Percentiles rank a stretch among this genome's conserved stretches.
phyloP scores from a whole-genome alignment of 2,329 filamentous ascomycete species.

The Sphaerulina vaccinii region DNA sequence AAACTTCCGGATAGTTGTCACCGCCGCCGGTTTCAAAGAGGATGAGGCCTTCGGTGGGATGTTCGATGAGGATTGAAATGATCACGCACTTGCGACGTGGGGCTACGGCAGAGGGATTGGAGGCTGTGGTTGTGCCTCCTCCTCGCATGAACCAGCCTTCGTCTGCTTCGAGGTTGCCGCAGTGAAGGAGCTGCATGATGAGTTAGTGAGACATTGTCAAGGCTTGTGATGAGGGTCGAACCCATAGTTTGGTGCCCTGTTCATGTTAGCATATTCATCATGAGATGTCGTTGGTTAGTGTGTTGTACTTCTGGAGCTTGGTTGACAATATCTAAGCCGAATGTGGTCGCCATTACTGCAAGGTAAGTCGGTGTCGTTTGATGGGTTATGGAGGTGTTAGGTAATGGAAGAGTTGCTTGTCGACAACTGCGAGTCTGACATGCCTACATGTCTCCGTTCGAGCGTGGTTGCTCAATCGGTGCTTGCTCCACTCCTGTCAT shows the following conservation, averaged over 20 bases:
- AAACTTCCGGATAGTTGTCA: conserved; percentile 35
- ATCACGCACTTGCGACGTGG: conserved; percentile 36
- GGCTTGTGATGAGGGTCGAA: conserved; percentile 3
- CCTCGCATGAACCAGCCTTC: conserved; percentile 40
- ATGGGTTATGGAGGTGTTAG: background rate
- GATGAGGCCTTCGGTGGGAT: conserved; percentile 39
- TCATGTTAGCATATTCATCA: background rate
- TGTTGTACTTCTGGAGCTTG: conserved; percentile 26
- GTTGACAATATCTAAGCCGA: conserved; percentile 28
- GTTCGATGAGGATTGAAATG: conserved; percentile 31
- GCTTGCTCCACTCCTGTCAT: background rate
- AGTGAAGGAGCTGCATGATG: conserved; percentile 34
- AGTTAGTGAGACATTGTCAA: background rate
- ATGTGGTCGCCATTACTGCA: conserved; percentile 8
- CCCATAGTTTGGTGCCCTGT: conserved; percentile 41
- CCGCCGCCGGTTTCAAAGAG: conserved; percentile 40
- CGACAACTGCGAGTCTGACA: background rate
- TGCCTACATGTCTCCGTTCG: background rate
- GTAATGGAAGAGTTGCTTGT: background rate
- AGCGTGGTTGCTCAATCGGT: background rate
- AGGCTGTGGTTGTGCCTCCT: conserved; percentile 32
- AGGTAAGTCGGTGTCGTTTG: conserved; percentile 2
- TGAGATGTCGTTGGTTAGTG: no score
- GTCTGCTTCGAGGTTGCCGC: conserved; percentile 39
- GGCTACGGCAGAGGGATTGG: conserved; percentile 31